Evolutionary conservation across 2,329 filamentous ascomycete species (phyloP).

Genomic region (Trichocomaceae sp.): DNA sequence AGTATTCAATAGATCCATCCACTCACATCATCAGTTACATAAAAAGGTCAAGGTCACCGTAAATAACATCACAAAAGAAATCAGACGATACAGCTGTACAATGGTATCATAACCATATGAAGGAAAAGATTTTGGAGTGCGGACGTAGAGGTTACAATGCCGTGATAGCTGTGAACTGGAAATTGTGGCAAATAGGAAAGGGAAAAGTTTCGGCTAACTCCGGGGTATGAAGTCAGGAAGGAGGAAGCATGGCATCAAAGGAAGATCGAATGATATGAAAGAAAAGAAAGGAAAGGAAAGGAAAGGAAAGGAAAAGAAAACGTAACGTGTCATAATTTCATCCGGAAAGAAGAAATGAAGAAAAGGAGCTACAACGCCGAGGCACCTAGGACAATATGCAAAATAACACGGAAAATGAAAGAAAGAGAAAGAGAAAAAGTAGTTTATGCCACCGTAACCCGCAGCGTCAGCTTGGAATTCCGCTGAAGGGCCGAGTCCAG

Average conservation of each 20-base stretch:
- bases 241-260: slow-evolving; percentile 2
- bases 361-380: slow-evolving; percentile 1
- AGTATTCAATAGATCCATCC: not conserved
- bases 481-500: slow-evolving; percentile 71
- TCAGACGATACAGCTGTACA: slow-evolving; percentile 11
- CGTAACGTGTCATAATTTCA: slow-evolving; percentile 7
- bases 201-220: slow-evolving; percentile 1
- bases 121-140: not conserved
- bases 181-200: not conserved
- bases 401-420: not conserved
- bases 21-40: not conserved
- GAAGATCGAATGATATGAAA: not conserved
- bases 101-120: slow-evolving; percentile 5
- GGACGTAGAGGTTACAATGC: slow-evolving; percentile 2
- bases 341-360: not conserved
- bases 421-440: not conserved
- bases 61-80: not conserved
- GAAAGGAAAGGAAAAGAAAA: no score
- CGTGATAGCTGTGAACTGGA: not conserved
- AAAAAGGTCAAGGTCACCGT: not conserved
- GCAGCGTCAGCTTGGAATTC: slow-evolving; percentile 81
- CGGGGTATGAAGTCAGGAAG: slow-evolving; percentile 7
- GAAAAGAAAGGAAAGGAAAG: no score
- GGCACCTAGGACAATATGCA: slow-evolving; percentile 8
- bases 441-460: slow-evolving; percentile 43